Conservation (phyloP, 2,329 filamentous ascomycete genomes). For the Diaporthe sp. region DNA sequence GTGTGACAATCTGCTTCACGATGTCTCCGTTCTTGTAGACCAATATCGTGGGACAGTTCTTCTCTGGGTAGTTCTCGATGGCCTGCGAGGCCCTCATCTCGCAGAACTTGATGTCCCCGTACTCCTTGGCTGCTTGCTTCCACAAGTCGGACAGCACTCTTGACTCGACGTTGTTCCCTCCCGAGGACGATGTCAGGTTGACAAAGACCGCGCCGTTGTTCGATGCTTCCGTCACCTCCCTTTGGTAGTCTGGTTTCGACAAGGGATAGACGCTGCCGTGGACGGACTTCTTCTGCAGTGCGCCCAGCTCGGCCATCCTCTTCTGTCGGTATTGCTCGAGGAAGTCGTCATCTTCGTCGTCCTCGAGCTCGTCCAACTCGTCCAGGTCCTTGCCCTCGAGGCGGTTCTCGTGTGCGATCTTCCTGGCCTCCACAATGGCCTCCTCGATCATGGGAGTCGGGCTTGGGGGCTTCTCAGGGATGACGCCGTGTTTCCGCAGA, state of each 20-base stretch:
- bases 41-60: constrained; percentile 93
- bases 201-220: constrained; percentile 79
- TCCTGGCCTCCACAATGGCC: constrained; percentile 86
- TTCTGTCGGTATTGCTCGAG: constrained; percentile 90
- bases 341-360: constrained; percentile 94
- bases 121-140: constrained; percentile 85
- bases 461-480: constrained; percentile 97
- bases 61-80: constrained; percentile 96
- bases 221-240: constrained; percentile 93
- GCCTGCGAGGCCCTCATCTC: constrained; percentile 93
- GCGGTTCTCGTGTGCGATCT: constrained; percentile 90
- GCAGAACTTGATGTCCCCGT: constrained; percentile 97
- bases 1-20: constrained; percentile 89
- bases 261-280: constrained; percentile 94
- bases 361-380: constrained; percentile 93
- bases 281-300: constrained; percentile 80
- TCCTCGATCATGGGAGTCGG: constrained; percentile 97
- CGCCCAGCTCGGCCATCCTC: constrained; percentile 85
- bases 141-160: constrained; percentile 87
- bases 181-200: constrained; percentile 81
- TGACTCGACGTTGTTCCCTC: constrained; percentile 86
- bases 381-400: constrained; percentile 95
- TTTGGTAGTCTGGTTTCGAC: constrained; percentile 92
- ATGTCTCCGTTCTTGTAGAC: constrained; percentile 96
- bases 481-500: constrained; percentile 94